Evolutionary conservation across 495 filamentous ascomycete species (phyloP), one percentile per base, ranked within the genome.

Genomic region (Pseudomonodictys pantanalensis): DNA sequence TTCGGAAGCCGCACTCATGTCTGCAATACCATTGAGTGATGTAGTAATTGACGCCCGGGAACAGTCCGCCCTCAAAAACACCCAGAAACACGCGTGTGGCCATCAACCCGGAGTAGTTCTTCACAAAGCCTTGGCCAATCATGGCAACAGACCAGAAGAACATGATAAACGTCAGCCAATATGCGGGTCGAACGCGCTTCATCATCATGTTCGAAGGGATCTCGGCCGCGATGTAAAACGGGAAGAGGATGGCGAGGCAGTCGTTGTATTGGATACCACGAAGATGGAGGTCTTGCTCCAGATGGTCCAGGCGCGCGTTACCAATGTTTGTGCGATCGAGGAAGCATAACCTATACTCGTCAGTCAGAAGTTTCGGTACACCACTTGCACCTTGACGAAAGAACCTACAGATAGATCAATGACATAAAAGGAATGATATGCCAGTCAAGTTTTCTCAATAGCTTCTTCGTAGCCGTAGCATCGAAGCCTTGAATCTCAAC

Each of bases 161-260:
- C 78, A 86, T 85, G 45, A 84, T 84, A 5, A 71, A 60, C 1
- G 80, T 75, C 61, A 86, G 44, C 61, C 71, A 76, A 25, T 70
- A 53, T 15, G 60, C 38, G 1, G 73, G 73, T 7, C 65, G 57
- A 2, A 68, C 17, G n/a, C 65, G 78, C 74, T 97, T 97, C 58
- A 97, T 83, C 29, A 97, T 73, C 44, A 96, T 73, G 70, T 97
- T 96, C 35, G 90, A 92, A 24, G 91, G 60, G 0, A 91, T 90
- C 76, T 96, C 92, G 60, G 91, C 89, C 39, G 91, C 74, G 32
- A 89, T 80, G 73, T 97, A 97, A 30, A 89, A 95, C 20, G 95
- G 81, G 76, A 97, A 97, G 75, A 96, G 95, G 66, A 96, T 87
- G 28, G 86, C 86, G 2, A 96, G 79, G 8, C 83, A 77, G 15